Evolutionary conservation across 2,329 filamentous ascomycete genomes (phyloP).

Genomic region (Scortechinia acanthostroma): DNA sequence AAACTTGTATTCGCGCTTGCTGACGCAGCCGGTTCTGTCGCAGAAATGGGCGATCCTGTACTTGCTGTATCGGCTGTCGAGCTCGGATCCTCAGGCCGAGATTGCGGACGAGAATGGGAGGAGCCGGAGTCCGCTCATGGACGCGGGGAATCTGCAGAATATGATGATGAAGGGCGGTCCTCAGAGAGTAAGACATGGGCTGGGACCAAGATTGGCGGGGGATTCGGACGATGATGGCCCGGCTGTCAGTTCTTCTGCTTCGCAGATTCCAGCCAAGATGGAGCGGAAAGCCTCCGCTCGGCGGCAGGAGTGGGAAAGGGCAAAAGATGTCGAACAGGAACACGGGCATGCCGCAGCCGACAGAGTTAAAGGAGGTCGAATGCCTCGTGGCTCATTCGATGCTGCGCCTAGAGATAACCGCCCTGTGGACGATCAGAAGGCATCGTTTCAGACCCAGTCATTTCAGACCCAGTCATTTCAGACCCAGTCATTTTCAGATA

Average conservation of each 20-base stretch:
- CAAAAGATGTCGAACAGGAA: too few species aligned
- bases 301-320: neutral
- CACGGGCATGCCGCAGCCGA: too few species aligned
- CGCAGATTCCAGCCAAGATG: neutral
- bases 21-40: conserved; percentile 1
- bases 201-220: too few species aligned
- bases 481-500: neutral
- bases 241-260: neutral
- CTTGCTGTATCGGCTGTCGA: neutral
- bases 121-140: neutral
- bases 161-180: neutral
- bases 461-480: too few species aligned
- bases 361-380: too few species aligned
- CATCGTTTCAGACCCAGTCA: too few species aligned
- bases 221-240: neutral
- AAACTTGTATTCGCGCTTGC: neutral
- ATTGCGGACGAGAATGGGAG: neutral
- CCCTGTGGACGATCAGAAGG: neutral
- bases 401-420: neutral
- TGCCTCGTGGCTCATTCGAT: too few species aligned
- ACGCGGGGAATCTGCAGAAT: neutral
- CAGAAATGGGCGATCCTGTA: conserved; percentile 1
- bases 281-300: neutral
- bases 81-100: neutral
- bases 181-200: neutral